phyloP scores from a whole-genome alignment of 192 early-diverging fungal species.

The Dissophora ornata region DNA sequence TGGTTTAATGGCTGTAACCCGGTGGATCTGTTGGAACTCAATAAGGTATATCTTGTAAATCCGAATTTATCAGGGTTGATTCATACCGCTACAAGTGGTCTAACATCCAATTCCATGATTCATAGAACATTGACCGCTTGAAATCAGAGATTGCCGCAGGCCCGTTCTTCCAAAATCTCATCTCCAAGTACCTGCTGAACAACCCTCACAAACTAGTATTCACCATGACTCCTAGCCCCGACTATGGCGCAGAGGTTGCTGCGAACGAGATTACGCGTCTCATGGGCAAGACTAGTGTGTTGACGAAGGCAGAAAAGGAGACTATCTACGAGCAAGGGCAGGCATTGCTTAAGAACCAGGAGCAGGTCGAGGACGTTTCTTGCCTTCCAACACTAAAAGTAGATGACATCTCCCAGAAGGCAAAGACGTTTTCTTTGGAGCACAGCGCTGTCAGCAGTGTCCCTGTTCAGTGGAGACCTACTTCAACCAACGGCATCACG shows the following conservation, averaged over 20 bases:
- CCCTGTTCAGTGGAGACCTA: slow-evolving; percentile 80
- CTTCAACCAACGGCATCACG: slow-evolving; percentile 91
- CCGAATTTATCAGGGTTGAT: not conserved
- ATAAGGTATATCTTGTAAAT: slow-evolving; percentile 61
- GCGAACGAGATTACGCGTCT: slow-evolving; percentile 77
- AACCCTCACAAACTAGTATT: slow-evolving; percentile 84
- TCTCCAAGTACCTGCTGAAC: slow-evolving; percentile 81
- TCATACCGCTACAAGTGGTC: no score
- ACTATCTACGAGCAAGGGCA: slow-evolving; percentile 75
- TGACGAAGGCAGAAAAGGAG: slow-evolving; percentile 72
- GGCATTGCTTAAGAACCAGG: slow-evolving; percentile 76
- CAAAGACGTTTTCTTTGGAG: slow-evolving; percentile 68
- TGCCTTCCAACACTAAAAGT: slow-evolving; percentile 87
- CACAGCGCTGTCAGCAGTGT: slow-evolving; percentile 59
- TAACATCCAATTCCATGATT: no score
- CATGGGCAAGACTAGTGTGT: slow-evolving; percentile 63
- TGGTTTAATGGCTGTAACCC: slow-evolving; percentile 94
- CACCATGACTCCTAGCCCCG: slow-evolving; percentile 82
- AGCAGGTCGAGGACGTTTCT: slow-evolving; percentile 78
- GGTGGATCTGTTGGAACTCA: slow-evolving; percentile 82
- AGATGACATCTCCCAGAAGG: slow-evolving; percentile 75
- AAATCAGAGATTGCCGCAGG: slow-evolving; percentile 66
- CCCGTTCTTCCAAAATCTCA: slow-evolving; percentile 78
- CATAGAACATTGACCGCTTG: slow-evolving; percentile 77
- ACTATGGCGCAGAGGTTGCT: slow-evolving; percentile 68